These are phyloP conservation scores for Salix viminalis DNA, from an alignment of 345 rosid genomes.

Conservation along the genomic window DNA sequence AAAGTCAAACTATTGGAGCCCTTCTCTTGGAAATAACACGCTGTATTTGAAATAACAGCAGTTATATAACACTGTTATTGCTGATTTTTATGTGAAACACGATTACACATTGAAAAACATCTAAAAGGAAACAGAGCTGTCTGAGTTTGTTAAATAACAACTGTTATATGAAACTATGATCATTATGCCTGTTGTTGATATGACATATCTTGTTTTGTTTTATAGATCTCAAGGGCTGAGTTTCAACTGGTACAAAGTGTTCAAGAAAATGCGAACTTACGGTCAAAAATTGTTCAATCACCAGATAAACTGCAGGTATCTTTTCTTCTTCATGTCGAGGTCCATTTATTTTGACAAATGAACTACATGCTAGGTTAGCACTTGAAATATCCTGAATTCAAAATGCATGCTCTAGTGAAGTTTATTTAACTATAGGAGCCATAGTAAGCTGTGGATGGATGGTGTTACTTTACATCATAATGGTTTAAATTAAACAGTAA, in stretches of 20 bases:
- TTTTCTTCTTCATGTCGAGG: neutral
- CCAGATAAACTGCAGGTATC: conserved; percentile 88
- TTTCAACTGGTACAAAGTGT: conserved; percentile 72
- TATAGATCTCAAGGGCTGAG: conserved; percentile 75
- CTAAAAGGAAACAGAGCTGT: no score
- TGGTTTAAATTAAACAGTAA: neutral
- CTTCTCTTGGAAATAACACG: no score
- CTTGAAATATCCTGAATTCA: neutral
- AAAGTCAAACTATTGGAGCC: no score
- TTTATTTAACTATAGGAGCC: neutral
- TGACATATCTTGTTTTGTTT: conserved; percentile 8
- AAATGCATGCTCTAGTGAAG: neutral
- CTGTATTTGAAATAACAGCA: no score
- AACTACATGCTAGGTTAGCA: neutral
- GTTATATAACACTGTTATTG: no score
- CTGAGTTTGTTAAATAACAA: neutral
- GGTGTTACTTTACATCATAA: neutral
- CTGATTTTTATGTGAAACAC: no score
- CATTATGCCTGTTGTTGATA: neutral
- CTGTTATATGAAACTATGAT: neutral
- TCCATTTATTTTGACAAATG: neutral
- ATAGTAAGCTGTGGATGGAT: neutral
- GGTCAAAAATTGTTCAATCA: conserved; percentile 83
- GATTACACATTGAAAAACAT: no score
- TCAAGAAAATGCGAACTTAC: conserved; percentile 74